Conservation (phyloP, 2,329 filamentous ascomycete genomes). For the Coniosporium tulheliwenetii region DNA sequence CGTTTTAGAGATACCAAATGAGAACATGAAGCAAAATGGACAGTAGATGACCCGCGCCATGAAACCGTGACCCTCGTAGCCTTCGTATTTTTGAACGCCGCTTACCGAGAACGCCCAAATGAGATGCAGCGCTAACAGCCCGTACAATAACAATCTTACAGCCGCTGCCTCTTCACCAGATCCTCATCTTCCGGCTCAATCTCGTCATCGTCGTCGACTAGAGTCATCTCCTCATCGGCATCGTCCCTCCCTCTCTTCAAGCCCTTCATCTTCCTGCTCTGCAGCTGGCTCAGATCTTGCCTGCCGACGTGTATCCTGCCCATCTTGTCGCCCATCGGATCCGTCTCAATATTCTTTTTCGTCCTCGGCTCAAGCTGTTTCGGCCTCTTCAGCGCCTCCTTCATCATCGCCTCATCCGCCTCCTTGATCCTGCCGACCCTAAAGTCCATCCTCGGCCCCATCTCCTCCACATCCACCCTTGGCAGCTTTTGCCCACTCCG, state of each 20-base stretch:
- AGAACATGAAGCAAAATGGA: too few species aligned
- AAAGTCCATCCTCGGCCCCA: constrained; percentile 88
- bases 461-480: constrained; percentile 85
- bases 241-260: constrained; percentile 67
- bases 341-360: constrained; percentile 94
- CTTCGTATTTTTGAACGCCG: too few species aligned
- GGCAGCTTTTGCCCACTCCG: constrained; percentile 76
- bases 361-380: constrained; percentile 52
- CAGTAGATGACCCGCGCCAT: too few species aligned
- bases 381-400: constrained; percentile 79
- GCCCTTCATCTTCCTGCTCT: constrained; percentile 99
- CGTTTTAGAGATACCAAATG: too few species aligned
- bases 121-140: too few species aligned
- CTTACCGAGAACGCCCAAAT: too few species aligned
- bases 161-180: constrained; percentile 13
- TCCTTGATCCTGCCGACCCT: constrained; percentile 66
- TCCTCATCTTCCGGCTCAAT: constrained; percentile 22
- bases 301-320: constrained; percentile 82
- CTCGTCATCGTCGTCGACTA: constrained; percentile 11
- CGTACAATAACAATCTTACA: not conserved
- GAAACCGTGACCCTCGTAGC: too few species aligned
- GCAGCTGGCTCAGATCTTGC: constrained; percentile 74
- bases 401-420: constrained; percentile 63
- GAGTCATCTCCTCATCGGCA: constrained; percentile 36
- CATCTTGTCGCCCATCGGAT: constrained; percentile 89